phyloP scores from a whole-genome alignment of 352 stramenopile species.

The Pilasporangium apinafurcum region DNA sequence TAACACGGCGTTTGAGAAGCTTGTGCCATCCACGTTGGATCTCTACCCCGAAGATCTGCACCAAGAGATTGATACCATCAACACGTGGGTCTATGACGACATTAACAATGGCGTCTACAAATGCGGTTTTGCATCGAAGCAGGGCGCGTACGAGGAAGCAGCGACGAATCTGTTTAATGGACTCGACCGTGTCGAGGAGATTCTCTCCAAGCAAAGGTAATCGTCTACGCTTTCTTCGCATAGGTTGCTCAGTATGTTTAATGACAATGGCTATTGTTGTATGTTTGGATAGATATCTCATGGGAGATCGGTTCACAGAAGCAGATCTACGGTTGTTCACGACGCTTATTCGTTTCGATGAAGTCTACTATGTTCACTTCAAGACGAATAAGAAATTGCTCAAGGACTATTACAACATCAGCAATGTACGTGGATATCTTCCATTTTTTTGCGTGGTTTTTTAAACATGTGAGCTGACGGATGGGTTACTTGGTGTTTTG shows the following conservation, averaged over 20 bases:
- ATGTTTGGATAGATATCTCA: constrained; percentile 23
- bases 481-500: not conserved
- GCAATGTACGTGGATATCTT: constrained; percentile 35
- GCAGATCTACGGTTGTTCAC: constrained; percentile 77
- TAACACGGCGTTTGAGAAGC: constrained; percentile 69
- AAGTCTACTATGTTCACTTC: constrained; percentile 83
- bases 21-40: constrained; percentile 63
- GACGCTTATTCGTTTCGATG: constrained; percentile 79
- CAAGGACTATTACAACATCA: constrained; percentile 84
- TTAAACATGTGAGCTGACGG: no score
- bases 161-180: constrained; percentile 59
- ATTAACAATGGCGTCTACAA: constrained; percentile 93
- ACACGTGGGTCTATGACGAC: constrained; percentile 89
- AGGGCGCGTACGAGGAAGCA: constrained; percentile 85
- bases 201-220: constrained; percentile 58
- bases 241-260: not conserved
- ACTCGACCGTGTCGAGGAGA: constrained; percentile 67
- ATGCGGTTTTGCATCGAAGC: constrained; percentile 86
- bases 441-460: no score
- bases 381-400: constrained; percentile 88
- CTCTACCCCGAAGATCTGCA: constrained; percentile 77
- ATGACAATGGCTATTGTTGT: not conserved
- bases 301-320: constrained; percentile 67
- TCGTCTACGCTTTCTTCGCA: constrained; percentile 1
- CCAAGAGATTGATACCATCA: constrained; percentile 85